phyloP scores from a whole-genome alignment of 768 basidiomycete genomes.

The Lactarius evosmus region DNA sequence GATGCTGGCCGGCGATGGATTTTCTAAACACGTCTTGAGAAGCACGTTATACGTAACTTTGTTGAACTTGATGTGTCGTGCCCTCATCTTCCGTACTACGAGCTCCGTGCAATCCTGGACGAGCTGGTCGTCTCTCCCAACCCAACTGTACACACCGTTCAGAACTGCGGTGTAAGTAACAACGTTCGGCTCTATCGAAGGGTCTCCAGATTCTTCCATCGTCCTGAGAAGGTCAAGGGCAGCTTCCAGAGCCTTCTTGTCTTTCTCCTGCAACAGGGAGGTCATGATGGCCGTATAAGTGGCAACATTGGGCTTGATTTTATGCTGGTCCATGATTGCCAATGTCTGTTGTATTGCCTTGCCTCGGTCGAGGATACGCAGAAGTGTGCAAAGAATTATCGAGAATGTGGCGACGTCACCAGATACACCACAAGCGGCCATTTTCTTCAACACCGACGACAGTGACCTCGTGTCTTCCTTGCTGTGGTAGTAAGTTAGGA shows the following conservation, averaged over 20 bases:
- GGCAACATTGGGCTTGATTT: slow-evolving; percentile 68
- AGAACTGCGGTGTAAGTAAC: slow-evolving; percentile 84
- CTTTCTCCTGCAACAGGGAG: slow-evolving; percentile 59
- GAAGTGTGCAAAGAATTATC: slow-evolving; percentile 74
- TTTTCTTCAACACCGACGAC: slow-evolving; percentile 52
- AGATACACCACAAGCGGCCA: slow-evolving; percentile 50
- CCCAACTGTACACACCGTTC: slow-evolving; percentile 62
- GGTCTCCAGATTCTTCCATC: slow-evolving; percentile 60
- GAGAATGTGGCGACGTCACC: slow-evolving; percentile 89
- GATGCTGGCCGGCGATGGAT: slow-evolving; percentile 48
- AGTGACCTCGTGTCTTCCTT: slow-evolving; percentile 61
- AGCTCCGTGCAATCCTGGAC: slow-evolving; percentile 47
- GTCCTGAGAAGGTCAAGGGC: slow-evolving; percentile 67
- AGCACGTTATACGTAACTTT: slow-evolving; percentile 75
- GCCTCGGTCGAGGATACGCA: slow-evolving; percentile 55
- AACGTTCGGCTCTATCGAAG: slow-evolving; percentile 56
- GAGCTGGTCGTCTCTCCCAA: slow-evolving; percentile 45
- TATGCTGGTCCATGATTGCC: slow-evolving; percentile 71
- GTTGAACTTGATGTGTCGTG: slow-evolving; percentile 50
- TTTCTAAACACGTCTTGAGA: slow-evolving; percentile 61
- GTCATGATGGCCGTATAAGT: slow-evolving; percentile 80
- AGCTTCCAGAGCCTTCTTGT: slow-evolving; percentile 50
- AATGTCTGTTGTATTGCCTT: slow-evolving; percentile 67
- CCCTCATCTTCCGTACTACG: slow-evolving; percentile 59
- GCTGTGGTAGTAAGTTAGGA: slow-evolving; percentile 65